A percentile compares a stretch with the other conserved stretches of the same genome.
Evolutionary conservation across 352 stramenopile species (phyloP).

Genomic region (Phytophthora foliorum): DNA sequence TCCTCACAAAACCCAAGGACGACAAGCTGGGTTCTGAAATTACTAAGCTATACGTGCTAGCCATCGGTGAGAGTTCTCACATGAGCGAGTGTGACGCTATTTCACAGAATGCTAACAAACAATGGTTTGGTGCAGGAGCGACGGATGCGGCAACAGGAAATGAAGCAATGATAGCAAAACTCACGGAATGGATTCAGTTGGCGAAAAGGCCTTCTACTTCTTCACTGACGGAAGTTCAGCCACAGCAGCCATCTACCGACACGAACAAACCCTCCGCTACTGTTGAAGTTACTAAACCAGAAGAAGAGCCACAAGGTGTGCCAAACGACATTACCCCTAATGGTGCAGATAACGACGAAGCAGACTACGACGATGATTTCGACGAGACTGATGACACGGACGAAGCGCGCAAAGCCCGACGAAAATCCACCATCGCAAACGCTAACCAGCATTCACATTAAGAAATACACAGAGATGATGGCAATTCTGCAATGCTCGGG

Average conservation of each 20-base stretch:
- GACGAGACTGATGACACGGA: constrained; percentile 43
- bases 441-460: constrained; percentile 5
- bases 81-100: not conserved
- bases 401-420: constrained; percentile 22
- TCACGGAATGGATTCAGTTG: constrained; percentile 43
- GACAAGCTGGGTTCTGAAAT: constrained; percentile 41
- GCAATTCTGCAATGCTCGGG: too few relatives aligned
- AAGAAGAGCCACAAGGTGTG: constrained; percentile 10
- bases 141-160: constrained; percentile 16
- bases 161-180: constrained; percentile 37
- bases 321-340: not conserved
- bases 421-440: constrained; percentile 16
- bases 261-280: not conserved
- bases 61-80: constrained; percentile 42
- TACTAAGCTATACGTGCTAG: constrained; percentile 51
- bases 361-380: constrained; percentile 56
- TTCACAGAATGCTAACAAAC: constrained; percentile 9
- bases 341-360: constrained; percentile 35
- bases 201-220: constrained; percentile 16
- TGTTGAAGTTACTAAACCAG: not conserved
- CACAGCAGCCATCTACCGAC: not conserved
- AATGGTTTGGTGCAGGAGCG: constrained; percentile 21
- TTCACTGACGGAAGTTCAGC: not conserved
- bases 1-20: constrained; percentile 17
- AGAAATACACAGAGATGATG: too few relatives aligned